Conservation (phyloP, 768 basidiomycete species). For the Piloderma croceum region DNA sequence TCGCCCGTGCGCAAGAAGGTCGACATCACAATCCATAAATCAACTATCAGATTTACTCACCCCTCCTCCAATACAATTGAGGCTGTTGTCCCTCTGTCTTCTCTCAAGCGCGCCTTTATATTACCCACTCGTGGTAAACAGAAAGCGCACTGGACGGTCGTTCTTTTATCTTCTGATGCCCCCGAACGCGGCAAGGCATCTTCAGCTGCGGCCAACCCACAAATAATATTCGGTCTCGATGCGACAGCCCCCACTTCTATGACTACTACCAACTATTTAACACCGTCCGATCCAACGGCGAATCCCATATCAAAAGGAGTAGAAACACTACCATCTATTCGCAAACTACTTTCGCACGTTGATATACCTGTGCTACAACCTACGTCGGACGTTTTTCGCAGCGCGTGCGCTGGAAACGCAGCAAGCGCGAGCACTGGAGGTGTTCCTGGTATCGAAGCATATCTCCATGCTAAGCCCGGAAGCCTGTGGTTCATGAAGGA, state of each 20-base stretch:
- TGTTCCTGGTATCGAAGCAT: slow-evolving; percentile 62
- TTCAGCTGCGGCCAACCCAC: slow-evolving; percentile 34
- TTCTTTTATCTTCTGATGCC: slow-evolving; percentile 54
- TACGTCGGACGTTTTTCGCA: slow-evolving; percentile 47
- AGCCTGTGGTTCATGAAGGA: slow-evolving; percentile 65
- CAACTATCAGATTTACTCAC: slow-evolving; percentile 48
- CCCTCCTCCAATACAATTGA: slow-evolving; percentile 45
- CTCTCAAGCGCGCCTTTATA: slow-evolving; percentile 58
- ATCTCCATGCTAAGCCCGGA: slow-evolving; percentile 65
- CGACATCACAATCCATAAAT: slow-evolving; percentile 52
- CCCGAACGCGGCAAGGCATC: slow-evolving; percentile 40
- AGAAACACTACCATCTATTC: slow-evolving; percentile 45
- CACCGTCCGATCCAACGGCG: slow-evolving; percentile 21
- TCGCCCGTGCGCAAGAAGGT: slow-evolving; percentile 75
- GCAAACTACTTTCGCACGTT: slow-evolving; percentile 48
- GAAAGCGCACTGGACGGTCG: slow-evolving; percentile 68
- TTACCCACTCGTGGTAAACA: slow-evolving; percentile 70
- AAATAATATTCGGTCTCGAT: slow-evolving; percentile 70
- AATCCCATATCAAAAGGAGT: slow-evolving; percentile 43
- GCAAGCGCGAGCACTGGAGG: slow-evolving; percentile 31
- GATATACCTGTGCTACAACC: slow-evolving; percentile 42
- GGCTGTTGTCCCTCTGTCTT: slow-evolving; percentile 43
- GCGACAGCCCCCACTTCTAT: slow-evolving; percentile 43
- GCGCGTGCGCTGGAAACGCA: slow-evolving; percentile 37
- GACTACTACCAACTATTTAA: slow-evolving; percentile 37